These are phyloP conservation scores for Sporothrix brunneoviolacea DNA, from an alignment of 2,329 filamentous ascomycete species.

Conservation along the genomic window DNA sequence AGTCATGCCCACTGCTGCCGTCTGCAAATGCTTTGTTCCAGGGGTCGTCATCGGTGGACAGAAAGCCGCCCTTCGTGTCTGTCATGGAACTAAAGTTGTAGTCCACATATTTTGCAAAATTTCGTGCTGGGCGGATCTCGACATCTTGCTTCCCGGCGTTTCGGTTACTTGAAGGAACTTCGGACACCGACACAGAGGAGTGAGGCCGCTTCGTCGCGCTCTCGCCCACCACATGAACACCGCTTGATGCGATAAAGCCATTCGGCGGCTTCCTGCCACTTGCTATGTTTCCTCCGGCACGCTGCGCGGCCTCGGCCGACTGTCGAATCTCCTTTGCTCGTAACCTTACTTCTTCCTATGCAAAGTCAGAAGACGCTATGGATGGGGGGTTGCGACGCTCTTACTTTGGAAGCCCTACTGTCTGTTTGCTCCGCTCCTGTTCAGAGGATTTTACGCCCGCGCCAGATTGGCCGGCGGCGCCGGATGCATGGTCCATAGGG, in stretches of 20 bases:
- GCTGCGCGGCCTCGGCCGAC: conserved; percentile 59
- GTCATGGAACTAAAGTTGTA: conserved; percentile 98
- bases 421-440: neutral
- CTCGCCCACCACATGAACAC: conserved; percentile 48
- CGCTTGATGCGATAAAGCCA: conserved; percentile 64
- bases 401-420: too few species aligned
- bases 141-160: conserved; percentile 47
- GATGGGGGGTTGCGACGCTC: too few species aligned
- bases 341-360: conserved; percentile 8
- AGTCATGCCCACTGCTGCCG: conserved; percentile 28
- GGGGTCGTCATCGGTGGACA: conserved; percentile 87
- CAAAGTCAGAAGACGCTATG: too few species aligned
- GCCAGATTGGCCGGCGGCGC: too few species aligned
- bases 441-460: too few species aligned
- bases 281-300: conserved; percentile 34
- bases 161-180: conserved; percentile 53
- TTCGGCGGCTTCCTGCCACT: conserved; percentile 49
- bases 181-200: conserved; percentile 51
- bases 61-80: conserved; percentile 92
- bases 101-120: conserved; percentile 91
- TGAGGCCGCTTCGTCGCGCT: conserved; percentile 60
- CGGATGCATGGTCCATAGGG: too few species aligned
- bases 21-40: conserved; percentile 66
- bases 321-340: conserved; percentile 49
- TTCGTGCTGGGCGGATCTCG: conserved; percentile 67